Conservation (phyloP, 2,329 filamentous ascomycete species). For the Fusarium chaquense region DNA sequence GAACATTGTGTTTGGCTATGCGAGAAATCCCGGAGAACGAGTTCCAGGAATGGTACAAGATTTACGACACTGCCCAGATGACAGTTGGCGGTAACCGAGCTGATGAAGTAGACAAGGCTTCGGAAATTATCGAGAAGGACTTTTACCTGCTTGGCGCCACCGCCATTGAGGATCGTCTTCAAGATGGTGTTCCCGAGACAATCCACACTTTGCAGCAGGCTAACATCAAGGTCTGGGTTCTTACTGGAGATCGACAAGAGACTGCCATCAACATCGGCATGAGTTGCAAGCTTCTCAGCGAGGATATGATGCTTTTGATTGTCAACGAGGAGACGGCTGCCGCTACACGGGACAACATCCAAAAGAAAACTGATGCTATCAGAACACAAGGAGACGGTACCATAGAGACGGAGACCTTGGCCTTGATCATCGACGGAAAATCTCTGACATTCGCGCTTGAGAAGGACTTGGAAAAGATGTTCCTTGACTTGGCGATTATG, state of each 20-base stretch:
- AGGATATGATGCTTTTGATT: constrained; percentile 98
- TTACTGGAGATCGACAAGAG: constrained; percentile 97
- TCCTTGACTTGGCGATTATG: constrained; percentile 91
- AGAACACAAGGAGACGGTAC: constrained; percentile 81
- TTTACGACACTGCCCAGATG: constrained; percentile 89
- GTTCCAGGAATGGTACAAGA: constrained; percentile 85
- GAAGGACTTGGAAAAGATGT: constrained; percentile 91
- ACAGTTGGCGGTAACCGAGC: constrained; percentile 93
- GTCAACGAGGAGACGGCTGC: constrained; percentile 88
- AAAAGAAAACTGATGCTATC: constrained; percentile 94
- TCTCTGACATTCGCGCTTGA: constrained; percentile 94
- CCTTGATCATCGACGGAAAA: constrained; percentile 95
- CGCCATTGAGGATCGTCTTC: constrained; percentile 95
- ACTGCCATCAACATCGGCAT: constrained; percentile 99
- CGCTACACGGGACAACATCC: constrained; percentile 86
- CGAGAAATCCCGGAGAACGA: constrained; percentile 92
- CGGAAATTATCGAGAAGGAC: constrained; percentile 93
- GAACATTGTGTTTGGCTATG: constrained; percentile 94
- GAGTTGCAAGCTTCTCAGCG: constrained; percentile 98
- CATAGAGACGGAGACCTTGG: constrained; percentile 86
- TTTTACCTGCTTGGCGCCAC: constrained; percentile 93
- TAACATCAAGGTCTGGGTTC: constrained; percentile 98
- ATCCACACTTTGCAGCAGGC: constrained; percentile 97
- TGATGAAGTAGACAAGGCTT: constrained; percentile 96
- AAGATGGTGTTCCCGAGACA: constrained; percentile 97